Evolutionary conservation across 495 filamentous ascomycete genomes (phyloP).

Genomic region (Staphylotrichum longicolle): DNA sequence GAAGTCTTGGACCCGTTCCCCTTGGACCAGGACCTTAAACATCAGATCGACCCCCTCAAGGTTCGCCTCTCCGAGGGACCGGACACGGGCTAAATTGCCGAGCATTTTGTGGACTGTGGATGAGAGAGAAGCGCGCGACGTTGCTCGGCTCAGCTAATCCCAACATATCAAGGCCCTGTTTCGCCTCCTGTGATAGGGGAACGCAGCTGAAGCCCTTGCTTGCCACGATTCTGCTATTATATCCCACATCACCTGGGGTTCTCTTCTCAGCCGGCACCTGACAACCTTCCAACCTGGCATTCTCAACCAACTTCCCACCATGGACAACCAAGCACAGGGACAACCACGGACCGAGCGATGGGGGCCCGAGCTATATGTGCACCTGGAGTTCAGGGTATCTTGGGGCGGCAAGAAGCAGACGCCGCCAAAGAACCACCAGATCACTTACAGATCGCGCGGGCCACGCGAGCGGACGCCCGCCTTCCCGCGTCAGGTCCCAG

Average conservation of each 20-base stretch:
- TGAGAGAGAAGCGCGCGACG: not conserved
- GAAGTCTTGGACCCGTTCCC: not conserved
- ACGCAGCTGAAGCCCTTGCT: too few relatives aligned
- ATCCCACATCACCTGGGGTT: not conserved
- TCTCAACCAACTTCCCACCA: slow-evolving; percentile 14
- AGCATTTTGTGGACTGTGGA: not conserved
- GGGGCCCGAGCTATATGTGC: slow-evolving; percentile 46
- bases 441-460: slow-evolving; percentile 45
- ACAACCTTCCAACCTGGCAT: too few relatives aligned
- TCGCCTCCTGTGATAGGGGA: not conserved
- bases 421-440: slow-evolving; percentile 40
- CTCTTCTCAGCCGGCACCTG: too few relatives aligned
- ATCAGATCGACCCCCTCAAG: slow-evolving; percentile 8
- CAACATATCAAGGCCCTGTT: slow-evolving; percentile 7
- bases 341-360: slow-evolving; percentile 21
- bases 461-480: slow-evolving; percentile 39
- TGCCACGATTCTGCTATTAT: slow-evolving; percentile 2
- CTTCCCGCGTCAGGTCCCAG: slow-evolving; percentile 44
- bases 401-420: slow-evolving; percentile 38
- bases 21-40: slow-evolving; percentile 15
- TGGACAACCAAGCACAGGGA: slow-evolving; percentile 33
- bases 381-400: slow-evolving; percentile 47
- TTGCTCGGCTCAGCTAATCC: slow-evolving; percentile 17
- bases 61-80: slow-evolving; percentile 6
- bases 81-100: slow-evolving; percentile 7